Evolutionary conservation across 2,329 filamentous ascomycete species (phyloP).

Genomic region (Ascochyta koolunga): DNA sequence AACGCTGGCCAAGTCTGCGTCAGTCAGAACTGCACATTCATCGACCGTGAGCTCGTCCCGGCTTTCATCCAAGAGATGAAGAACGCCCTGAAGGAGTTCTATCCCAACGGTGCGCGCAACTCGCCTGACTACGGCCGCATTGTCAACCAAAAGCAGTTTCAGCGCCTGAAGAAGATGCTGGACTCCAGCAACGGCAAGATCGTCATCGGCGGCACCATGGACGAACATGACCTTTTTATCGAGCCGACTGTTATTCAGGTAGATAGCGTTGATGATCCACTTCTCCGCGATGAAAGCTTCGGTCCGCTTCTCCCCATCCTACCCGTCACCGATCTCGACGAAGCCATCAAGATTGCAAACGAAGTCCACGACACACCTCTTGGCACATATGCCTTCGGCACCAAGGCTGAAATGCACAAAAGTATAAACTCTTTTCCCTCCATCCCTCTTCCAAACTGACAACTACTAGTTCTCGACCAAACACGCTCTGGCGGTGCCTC

Average conservation of each 20-base stretch:
- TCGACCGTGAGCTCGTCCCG: constrained; percentile 75
- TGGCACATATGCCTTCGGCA: constrained; percentile 84
- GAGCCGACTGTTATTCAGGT: constrained; percentile 93
- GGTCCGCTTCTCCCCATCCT: constrained; percentile 89
- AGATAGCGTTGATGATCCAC: constrained; percentile 72
- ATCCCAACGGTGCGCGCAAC: constrained; percentile 78
- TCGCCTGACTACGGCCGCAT: constrained; percentile 81
- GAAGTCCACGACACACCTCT: constrained; percentile 82
- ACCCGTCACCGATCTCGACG: constrained; percentile 77
- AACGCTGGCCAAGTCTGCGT: constrained; percentile 93
- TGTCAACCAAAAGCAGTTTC: constrained; percentile 79
- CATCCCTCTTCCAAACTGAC: not conserved
- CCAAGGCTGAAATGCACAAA: constrained; percentile 75
- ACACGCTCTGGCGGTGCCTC: constrained; percentile 59
- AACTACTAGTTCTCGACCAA: constrained; percentile 49
- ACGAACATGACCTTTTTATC: constrained; percentile 81
- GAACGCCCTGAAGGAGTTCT: constrained; percentile 74
- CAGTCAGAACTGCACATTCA: constrained; percentile 88
- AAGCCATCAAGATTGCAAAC: constrained; percentile 84
- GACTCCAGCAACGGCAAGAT: constrained; percentile 83
- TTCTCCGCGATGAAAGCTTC: constrained; percentile 86
- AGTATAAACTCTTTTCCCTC: constrained; percentile 52
- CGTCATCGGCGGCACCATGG: constrained; percentile 81
- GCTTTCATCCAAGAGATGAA: constrained; percentile 78
- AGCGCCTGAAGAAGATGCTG: constrained; percentile 88